Base-by-base conservation (phyloP, 306 rosid genomes). In the Quercus alba region DNA sequence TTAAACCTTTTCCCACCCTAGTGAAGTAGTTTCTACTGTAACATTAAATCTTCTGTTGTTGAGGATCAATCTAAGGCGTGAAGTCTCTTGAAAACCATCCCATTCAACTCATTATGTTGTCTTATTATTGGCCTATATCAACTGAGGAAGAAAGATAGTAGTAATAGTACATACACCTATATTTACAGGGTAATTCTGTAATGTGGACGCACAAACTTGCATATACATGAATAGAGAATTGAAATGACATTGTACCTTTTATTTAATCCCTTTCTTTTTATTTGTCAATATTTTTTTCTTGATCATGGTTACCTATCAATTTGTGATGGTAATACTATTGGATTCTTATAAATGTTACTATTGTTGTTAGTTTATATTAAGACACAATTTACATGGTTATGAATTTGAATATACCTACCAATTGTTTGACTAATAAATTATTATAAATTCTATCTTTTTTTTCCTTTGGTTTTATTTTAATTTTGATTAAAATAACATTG, bases 341-440 rank as follows among this genome's bases (percentile, higher is more conserved):
- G 75, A 69, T 73, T 61, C 49, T 81, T 59, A 70, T 62, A 73
- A 75, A 70, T 73, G 56, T 78, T 54, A 31, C 3, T 49, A 33
- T 64, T 23, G 78, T 74, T 81, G 84, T 35, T 0, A 35, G 41
- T 35, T 35, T 6, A 35, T 35, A 35, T 35, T 35, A 5, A 35
- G 9, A 6, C 41, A 5, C 38, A 5, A 35, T 35, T 7, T 35
- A 35, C 9, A 35, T 6, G 41, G 41, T 2, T 35, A 35, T 35
- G 2, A 35, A 6, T 35, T 35, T 35, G 8, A 35, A 35, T 5
- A 35, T 35, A 35, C 41, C 8, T 35, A 35, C 41, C 38, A 33
- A 33, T 35, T 35, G 2, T 35, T 35, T 35, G 41, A 35, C 41
- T 35, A 1, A 35, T 35, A 35, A 5, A 35, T 35, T 35, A 35